Base-by-base conservation (phyloP, 345 rosid species). In the Angophora floribunda region DNA sequence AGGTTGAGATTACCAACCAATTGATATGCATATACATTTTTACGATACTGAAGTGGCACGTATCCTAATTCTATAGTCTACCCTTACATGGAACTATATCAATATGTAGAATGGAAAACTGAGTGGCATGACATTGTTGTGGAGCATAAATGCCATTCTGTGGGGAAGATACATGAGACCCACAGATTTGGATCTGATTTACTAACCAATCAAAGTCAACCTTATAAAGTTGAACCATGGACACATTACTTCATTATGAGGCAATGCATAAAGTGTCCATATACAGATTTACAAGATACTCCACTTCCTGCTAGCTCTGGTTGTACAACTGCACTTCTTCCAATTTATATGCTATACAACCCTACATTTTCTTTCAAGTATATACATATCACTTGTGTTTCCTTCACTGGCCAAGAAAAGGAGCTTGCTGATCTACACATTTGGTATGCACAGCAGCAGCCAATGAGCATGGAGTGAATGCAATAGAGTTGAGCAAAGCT, bases 201-300 rank as follows among this genome's bases (percentile, higher is more conserved):
- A 24, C 14, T 82, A 47, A 90, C 51, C 24, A 89, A 85, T 57
- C 91, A 79, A 45, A 85, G 32, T 28, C 70, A 89, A 6, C 87
- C 90, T 87, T 88, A 78, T 75, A 89, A 90, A 32, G 24, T 79
- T 86, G 91, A 85, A 87, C 90, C 88, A 15, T 91, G 90, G 5
- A 91, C 61, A 90, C 45, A 84, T 67, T 8, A 87, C 87, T 78
- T 90, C 85, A 13, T n/a, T n/a, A 13, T 28, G 75, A 26, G n/a
- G 75, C n/a, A 19, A 13, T n/a, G 7, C 36, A 63, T 3, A 0
- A 63, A 63, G 1, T n/a, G 65, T 63, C 17, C 75, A 63, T 63
- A 36, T n/a, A n/a, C 36, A n/a, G 19, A 63, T 63, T n/a, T 63
- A n/a, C 75, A 63, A 28, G 75, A 63, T 28, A n/a, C 19, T 30